Evolutionary conservation across 768 basidiomycete species (phyloP).

Genomic region (Pleurotus citrinopileatus): DNA sequence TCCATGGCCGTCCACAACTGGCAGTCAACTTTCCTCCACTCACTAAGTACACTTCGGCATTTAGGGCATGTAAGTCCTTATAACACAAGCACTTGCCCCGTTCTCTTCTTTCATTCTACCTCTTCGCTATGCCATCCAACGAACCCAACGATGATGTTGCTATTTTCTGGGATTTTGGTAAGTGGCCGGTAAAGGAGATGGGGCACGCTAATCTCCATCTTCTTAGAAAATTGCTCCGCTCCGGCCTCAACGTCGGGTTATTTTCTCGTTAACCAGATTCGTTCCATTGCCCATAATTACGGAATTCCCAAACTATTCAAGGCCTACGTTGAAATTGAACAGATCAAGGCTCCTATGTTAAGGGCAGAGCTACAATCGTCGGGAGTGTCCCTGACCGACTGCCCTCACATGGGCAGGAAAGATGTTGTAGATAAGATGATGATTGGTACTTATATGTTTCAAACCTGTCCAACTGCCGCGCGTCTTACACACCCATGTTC

Average conservation of each 20-base stretch:
- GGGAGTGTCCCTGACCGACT: slow-evolving; percentile 41
- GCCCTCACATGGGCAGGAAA: slow-evolving; percentile 32
- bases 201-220: slow-evolving; percentile 22
- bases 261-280: slow-evolving; percentile 40
- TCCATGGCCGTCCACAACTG: background rate
- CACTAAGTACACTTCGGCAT: background rate
- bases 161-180: slow-evolving; percentile 45
- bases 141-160: slow-evolving; percentile 22
- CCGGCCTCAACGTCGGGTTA: slow-evolving; percentile 37
- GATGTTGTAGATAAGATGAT: slow-evolving; percentile 51
- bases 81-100: slow-evolving; percentile 11
- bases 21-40: slow-evolving; percentile 7
- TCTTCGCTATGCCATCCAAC: background rate
- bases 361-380: slow-evolving; percentile 45
- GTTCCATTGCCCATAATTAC: slow-evolving; percentile 40
- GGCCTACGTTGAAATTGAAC: slow-evolving; percentile 48
- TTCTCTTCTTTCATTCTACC: slow-evolving; percentile 11
- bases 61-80: background rate
- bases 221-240: slow-evolving; percentile 34
- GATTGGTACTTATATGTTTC: slow-evolving; percentile 29
- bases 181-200: slow-evolving; percentile 20
- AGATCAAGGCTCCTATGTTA: slow-evolving; percentile 26
- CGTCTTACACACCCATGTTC: no score
- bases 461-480: slow-evolving; percentile 11
- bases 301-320: slow-evolving; percentile 49